A percentile compares a stretch with the other conserved stretches of the same genome.
Evolutionary conservation across 352 stramenopile species (phyloP).

Genomic region (Detonula confervacea): DNA sequence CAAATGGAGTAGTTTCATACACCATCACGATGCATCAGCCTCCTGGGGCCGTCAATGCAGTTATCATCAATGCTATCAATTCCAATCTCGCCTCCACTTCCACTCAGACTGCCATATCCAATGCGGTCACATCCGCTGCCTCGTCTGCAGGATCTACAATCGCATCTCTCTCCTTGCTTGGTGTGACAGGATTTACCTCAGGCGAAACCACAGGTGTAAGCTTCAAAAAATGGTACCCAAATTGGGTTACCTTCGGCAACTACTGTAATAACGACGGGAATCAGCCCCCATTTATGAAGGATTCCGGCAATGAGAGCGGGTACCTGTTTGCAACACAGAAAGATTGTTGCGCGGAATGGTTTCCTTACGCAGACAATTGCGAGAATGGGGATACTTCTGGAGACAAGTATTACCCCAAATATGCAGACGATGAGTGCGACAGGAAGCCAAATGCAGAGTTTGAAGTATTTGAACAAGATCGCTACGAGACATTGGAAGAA

Average conservation of each 20-base stretch:
- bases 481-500: slow-evolving; percentile 21
- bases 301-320: background rate
- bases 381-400: background rate
- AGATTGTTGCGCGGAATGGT: slow-evolving; percentile 27
- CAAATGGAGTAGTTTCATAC: slow-evolving; percentile 14
- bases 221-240: slow-evolving; percentile 23
- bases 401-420: slow-evolving; percentile 17
- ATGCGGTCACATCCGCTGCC: background rate
- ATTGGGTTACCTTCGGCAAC: background rate
- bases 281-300: slow-evolving; percentile 15
- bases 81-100: slow-evolving; percentile 4
- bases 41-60: background rate
- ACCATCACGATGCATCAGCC: slow-evolving; percentile 7
- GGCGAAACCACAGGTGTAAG: slow-evolving; percentile 17
- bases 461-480: slow-evolving; percentile 10
- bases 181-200: slow-evolving; percentile 8
- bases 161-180: background rate
- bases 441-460: slow-evolving; percentile 10
- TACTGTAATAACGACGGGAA: slow-evolving; percentile 30
- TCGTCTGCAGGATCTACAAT: background rate
- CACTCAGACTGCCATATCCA: slow-evolving; percentile 21
- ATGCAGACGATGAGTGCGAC: background rate
- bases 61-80: slow-evolving; percentile 1
- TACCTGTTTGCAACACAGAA: slow-evolving; percentile 18
- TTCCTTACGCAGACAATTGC: slow-evolving; percentile 2